Evolutionary conservation across 2,329 filamentous ascomycete species (phyloP), one percentile per base, ranked within the genome.

Genomic region (Fusarium proliferatum): DNA sequence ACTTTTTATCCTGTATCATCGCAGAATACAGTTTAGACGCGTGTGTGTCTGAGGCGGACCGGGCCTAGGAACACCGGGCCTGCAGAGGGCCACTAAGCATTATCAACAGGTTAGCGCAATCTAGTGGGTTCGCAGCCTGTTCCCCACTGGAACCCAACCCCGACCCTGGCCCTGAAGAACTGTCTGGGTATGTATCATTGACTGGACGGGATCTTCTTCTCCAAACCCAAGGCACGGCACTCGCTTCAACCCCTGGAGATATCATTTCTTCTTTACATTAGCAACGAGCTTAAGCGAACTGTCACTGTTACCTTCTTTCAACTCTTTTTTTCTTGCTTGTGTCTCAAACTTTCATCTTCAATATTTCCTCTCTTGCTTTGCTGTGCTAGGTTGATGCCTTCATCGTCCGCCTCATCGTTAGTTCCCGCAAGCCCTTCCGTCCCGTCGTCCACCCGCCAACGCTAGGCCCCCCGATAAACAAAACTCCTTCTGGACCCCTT

Each of bases 401-500:
- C 33, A 48, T 36, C 30, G 60, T 56, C 45, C 45, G 62, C 58
- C 53, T 56, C 58, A 51, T 64, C 72, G 58, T 60, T 75, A 75
- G 72, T 46, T 74, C 72, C 72, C 72, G 72, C 72, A 63, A 63
- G 72, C 72, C 72, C 64, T 63, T 74, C 72, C 72, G 64, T 52
- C 64, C 62, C 43, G 64, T 64, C 64, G 76, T 78, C 76, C 73
- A 77, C 76, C 76, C 64, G 74, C 73, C 76, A 78, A 78, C 76
- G 73, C 76, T 78, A 76, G 72, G 67, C 19, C 23, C 17, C 69
- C 71, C 45, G 17, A 42, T 42, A 76, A 57, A 68, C 62, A 67
- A 56, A 41, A 7, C 28, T 45, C 28, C 30, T 41, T 49, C 38
- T 51, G 48, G 59, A 73, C 57, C 66, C 72, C 60, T 64, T 74